These are phyloP conservation scores for Penicillium frequentans DNA, from an alignment of 2,329 filamentous ascomycete genomes.

Conservation along the genomic window DNA sequence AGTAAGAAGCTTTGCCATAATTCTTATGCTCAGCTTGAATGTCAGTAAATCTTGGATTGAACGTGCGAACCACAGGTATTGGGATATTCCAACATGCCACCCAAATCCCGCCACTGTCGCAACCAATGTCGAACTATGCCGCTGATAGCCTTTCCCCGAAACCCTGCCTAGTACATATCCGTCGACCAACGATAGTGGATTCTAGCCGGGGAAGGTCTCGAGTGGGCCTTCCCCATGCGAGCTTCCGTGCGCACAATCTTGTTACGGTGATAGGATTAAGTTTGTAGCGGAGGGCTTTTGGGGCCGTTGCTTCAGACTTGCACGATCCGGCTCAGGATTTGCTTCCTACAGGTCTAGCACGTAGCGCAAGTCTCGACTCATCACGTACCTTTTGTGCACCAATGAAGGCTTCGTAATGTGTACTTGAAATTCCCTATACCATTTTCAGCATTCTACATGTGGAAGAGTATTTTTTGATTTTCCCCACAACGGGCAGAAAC, in stretches of 20 bases:
- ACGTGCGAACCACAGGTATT: not conserved
- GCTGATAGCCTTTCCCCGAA: slow-evolving; percentile 12
- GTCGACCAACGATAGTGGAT: slow-evolving; percentile 7
- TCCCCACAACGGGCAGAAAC: not conserved
- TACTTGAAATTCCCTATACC: slow-evolving; percentile 21
- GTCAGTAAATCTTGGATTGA: not conserved
- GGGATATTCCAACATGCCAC: not conserved
- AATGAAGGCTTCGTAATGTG: slow-evolving; percentile 29
- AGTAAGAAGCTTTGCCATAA: not conserved
- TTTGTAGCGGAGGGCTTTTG: slow-evolving; percentile 13
- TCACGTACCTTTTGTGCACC: slow-evolving; percentile 22
- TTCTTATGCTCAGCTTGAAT: slow-evolving; percentile 12
- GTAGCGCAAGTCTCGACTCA: slow-evolving; percentile 16
- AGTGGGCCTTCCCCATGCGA: slow-evolving; percentile 12
- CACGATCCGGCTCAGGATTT: slow-evolving; percentile 8
- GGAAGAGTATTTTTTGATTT: not conserved
- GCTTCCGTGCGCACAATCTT: slow-evolving; percentile 16
- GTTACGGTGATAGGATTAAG: slow-evolving; percentile 15
- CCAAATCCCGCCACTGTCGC: not conserved
- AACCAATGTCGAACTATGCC: slow-evolving; percentile 3
- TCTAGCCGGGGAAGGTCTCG: slow-evolving; percentile 2
- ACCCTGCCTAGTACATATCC: not conserved
- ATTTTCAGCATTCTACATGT: slow-evolving; percentile 19
- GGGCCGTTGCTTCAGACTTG: slow-evolving; percentile 15
- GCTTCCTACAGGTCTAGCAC: slow-evolving; percentile 14